Base-by-base conservation (phyloP, 106 monocot species). In the Dioscorea zingiberensis region DNA sequence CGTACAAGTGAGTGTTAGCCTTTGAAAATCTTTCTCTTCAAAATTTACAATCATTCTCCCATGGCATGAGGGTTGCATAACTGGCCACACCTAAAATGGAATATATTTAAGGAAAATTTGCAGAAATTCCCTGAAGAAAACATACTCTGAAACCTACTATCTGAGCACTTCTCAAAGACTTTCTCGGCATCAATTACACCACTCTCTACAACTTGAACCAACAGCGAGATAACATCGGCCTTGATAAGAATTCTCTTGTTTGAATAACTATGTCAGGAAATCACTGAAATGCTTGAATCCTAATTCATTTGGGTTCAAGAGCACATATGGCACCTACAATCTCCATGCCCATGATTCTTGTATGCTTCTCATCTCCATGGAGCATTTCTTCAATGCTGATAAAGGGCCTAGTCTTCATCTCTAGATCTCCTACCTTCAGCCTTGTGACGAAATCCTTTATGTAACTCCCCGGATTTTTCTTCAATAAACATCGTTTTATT, bases 141-240 rank as follows among this genome's bases (percentile, higher is more conserved):
- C 12, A 85, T 44, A 22, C 49, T 85, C 18, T 63, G 55, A 45
- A 90, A 66, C 63, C 74, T 77, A 62, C 53, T 85, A 3, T 44
- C 27, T 25, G 74, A 82, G 7, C 80, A 64, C 70, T 76, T 90
- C 77, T 78, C 86, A 21, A 90, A 21, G 27, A 93, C 78, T 58
- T 72, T 85, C 69, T 83, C 83, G 4, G 88, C 85, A 38, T 88
- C 88, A 5, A 25, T 7, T 1, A 71, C 68, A 17, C 71, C 76
- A 11, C 48, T 25, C 60, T 82, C 71, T 49, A 84, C 27, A n/a
- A 71, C 54, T 26, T 49, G 60, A 26, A 84, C 59, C 63, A 84
- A 32, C 18, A 66, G 63, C 4, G 71, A 29, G 14, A 84, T 66
- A 4, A 62, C 78, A 14, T 81, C 84, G 7, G 69, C 75, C 13